phyloP scores from a whole-genome alignment of 176 grass and related monocot species.

The Triticum timopheevii region DNA sequence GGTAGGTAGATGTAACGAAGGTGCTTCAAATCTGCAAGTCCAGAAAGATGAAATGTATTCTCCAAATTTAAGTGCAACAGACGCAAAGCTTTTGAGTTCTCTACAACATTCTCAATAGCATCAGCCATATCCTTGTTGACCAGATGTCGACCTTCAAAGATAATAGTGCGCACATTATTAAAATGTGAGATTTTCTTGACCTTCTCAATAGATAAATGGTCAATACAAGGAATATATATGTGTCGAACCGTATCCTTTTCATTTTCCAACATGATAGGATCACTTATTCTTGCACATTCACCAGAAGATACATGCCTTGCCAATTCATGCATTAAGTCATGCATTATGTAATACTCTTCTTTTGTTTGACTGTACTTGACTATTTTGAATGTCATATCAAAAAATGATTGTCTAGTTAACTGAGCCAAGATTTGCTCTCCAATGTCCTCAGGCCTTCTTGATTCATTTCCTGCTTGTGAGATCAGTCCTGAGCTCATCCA shows the following conservation, averaged over 20 bases:
- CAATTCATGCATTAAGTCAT: slow-evolving; percentile 63
- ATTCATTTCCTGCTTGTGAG: neutral
- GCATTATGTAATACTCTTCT: slow-evolving; percentile 41
- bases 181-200: slow-evolving; percentile 33
- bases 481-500: slow-evolving; percentile 41
- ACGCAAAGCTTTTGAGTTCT: slow-evolving; percentile 34
- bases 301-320: slow-evolving; percentile 39
- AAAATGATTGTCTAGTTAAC: slow-evolving; percentile 39
- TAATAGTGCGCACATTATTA: slow-evolving; percentile 27
- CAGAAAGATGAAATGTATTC: slow-evolving; percentile 18
- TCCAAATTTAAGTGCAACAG: slow-evolving; percentile 8
- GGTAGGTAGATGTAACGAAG: slow-evolving; percentile 30
- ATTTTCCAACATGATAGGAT: neutral
- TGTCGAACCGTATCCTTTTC: slow-evolving; percentile 7
- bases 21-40: slow-evolving; percentile 31
- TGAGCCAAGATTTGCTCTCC: slow-evolving; percentile 17
- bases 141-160: slow-evolving; percentile 2
- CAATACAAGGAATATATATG: neutral
- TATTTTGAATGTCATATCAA: slow-evolving; percentile 16
- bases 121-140: neutral
- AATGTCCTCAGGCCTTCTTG: neutral
- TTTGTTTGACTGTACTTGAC: neutral
- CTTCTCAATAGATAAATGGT: slow-evolving; percentile 3
- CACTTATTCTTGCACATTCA: slow-evolving; percentile 34
- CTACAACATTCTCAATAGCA: neutral